Percentiles rank a stretch among this genome's conserved stretches.
phyloP scores from a whole-genome alignment of 2,329 filamentous ascomycete species.

The Eurotiales sp. region DNA sequence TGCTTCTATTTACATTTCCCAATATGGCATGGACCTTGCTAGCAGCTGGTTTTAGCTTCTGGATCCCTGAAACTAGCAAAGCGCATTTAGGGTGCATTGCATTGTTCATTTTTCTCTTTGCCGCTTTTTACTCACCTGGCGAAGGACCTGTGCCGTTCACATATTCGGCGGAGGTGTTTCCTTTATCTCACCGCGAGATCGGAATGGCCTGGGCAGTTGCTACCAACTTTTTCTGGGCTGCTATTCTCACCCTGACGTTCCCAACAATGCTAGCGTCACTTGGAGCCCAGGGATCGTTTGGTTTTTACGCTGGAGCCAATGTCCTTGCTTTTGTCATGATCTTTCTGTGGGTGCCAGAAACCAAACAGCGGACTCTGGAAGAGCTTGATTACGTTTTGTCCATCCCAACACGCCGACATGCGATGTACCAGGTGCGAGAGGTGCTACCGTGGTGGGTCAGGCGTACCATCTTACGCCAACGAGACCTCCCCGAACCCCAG shows the following conservation, averaged over 20 bases:
- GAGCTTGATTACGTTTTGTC: constrained; percentile 58
- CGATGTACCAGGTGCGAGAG: constrained; percentile 54
- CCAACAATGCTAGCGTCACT: constrained; percentile 46
- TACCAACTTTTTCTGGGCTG: constrained; percentile 46
- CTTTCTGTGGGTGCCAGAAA: constrained; percentile 58
- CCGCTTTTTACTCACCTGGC: constrained; percentile 60
- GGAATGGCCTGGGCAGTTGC: constrained; percentile 44
- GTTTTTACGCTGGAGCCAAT: constrained; percentile 60
- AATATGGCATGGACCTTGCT: constrained; percentile 66
- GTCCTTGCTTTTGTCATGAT: constrained; percentile 59
- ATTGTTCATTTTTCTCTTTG: constrained; percentile 62
- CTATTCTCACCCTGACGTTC: constrained; percentile 48
- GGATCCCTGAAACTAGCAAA: constrained; percentile 41
- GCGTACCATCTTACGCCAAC: constrained; percentile 52
- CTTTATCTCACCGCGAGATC: constrained; percentile 51
- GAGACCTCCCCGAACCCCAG: constrained; percentile 15
- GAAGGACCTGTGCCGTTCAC: constrained; percentile 55
- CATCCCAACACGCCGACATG: constrained; percentile 56
- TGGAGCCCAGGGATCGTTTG: constrained; percentile 56
- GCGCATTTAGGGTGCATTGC: constrained; percentile 53
- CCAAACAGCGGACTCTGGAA: constrained; percentile 48
- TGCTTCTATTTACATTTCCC: constrained; percentile 63
- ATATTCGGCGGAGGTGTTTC: constrained; percentile 54
- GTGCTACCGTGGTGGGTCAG: constrained; percentile 60
- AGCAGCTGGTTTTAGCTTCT: constrained; percentile 58